These are phyloP conservation scores for Litsea cubeba DNA, from an alignment of 164 flowering plant genomes.

Conservation along the genomic window DNA sequence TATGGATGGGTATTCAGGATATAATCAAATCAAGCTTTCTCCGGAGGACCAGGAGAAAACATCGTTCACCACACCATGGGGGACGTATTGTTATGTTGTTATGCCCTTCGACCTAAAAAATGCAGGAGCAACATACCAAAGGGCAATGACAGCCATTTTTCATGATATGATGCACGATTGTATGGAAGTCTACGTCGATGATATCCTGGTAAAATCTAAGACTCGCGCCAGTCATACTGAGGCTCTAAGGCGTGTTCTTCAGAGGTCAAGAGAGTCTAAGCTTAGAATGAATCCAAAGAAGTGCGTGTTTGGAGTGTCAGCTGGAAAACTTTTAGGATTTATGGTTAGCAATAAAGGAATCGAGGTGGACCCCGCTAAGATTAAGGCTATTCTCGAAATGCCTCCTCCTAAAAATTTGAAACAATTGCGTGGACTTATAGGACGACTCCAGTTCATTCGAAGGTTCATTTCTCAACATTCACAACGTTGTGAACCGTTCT, in stretches of 20 bases:
- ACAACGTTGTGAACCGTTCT: not conserved
- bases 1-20: not conserved
- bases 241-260: not conserved
- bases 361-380: not conserved
- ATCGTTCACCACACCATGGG: not conserved
- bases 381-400: not conserved
- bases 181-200: not conserved
- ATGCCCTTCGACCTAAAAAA: not conserved
- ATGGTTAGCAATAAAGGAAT: not conserved
- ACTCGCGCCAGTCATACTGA: not conserved
- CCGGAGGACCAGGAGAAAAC: not conserved
- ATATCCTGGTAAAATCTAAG: not conserved
- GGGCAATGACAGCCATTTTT: not conserved
- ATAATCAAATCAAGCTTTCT: not conserved
- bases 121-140: not conserved
- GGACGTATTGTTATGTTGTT: not conserved
- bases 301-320: not conserved
- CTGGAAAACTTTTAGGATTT: not conserved
- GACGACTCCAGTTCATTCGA: not conserved
- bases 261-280: not conserved
- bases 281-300: not conserved
- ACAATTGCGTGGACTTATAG: not conserved
- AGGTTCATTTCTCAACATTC: slow-evolving; percentile 1
- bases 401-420: not conserved
- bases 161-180: not conserved